Conservation (phyloP, 495 filamentous ascomycete species). For the Trichocladium uniseriatum region DNA sequence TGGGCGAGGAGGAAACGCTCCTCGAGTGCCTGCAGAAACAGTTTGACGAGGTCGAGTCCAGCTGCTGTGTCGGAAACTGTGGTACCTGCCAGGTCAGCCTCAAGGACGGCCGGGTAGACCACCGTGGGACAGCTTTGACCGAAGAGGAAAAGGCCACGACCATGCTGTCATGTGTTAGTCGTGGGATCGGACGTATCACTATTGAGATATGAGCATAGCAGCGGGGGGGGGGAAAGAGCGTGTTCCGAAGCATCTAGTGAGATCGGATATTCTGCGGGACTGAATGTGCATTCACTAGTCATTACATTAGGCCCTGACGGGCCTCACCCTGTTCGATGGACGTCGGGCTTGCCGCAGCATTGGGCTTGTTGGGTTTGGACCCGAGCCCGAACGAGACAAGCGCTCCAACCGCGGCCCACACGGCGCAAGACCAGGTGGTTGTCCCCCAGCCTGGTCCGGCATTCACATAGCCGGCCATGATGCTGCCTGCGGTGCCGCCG, state of each 20-base stretch:
- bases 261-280: too few relatives aligned
- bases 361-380: constrained; percentile 2
- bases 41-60: constrained; percentile 38
- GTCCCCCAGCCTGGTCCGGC: constrained; percentile 52
- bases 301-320: too few relatives aligned
- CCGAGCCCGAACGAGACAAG: constrained; percentile 15
- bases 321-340: too few relatives aligned
- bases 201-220: constrained; percentile 31
- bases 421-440: constrained; percentile 47
- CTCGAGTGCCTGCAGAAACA: constrained; percentile 32
- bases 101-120: constrained; percentile 42
- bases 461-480: constrained; percentile 52
- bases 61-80: constrained; percentile 51
- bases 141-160: constrained; percentile 34
- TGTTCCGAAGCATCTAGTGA: too few relatives aligned
- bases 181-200: constrained; percentile 36
- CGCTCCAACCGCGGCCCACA: constrained; percentile 28
- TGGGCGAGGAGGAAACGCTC: constrained; percentile 36
- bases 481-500: constrained; percentile 52
- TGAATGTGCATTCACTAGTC: too few relatives aligned
- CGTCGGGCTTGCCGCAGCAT: too few relatives aligned
- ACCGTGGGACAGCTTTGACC: constrained; percentile 41
- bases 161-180: constrained; percentile 42
- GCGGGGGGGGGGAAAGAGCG: too few relatives aligned
- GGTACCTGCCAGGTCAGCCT: constrained; percentile 46